phyloP scores from a whole-genome alignment of 495 filamentous ascomycete species.

The Penicillium argentinense region DNA sequence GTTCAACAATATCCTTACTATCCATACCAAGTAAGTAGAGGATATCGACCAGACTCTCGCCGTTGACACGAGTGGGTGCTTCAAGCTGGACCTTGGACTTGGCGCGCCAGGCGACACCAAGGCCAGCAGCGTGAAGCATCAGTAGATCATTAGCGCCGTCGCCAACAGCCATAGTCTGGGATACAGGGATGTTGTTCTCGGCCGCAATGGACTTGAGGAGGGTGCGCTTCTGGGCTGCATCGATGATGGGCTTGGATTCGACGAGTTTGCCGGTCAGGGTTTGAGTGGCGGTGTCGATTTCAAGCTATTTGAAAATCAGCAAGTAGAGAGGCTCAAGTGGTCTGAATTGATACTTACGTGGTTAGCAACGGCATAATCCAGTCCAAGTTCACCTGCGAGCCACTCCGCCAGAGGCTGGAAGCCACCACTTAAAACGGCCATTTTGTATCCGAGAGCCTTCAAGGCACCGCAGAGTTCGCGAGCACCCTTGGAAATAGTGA shows the following conservation, averaged over 20 bases:
- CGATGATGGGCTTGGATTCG: constrained; percentile 69
- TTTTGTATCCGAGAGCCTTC: constrained; percentile 74
- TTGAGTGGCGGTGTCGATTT: constrained; percentile 60
- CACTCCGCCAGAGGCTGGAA: constrained; percentile 87
- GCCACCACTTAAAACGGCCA: constrained; percentile 88
- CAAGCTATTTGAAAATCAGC: constrained; percentile 47
- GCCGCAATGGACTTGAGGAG: constrained; percentile 75
- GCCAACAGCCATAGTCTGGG: constrained; percentile 83
- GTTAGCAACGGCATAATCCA: constrained; percentile 88
- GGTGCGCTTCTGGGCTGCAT: constrained; percentile 74
- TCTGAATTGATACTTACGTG: constrained; percentile 45
- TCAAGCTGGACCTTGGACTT: constrained; percentile 89
- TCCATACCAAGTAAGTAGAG: constrained; percentile 81
- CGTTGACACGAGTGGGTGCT: constrained; percentile 79
- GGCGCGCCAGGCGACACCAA: constrained; percentile 92
- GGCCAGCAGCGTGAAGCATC: constrained; percentile 86
- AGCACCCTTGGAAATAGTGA: constrained; percentile 82
- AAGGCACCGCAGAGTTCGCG: constrained; percentile 68
- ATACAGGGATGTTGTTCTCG: constrained; percentile 65
- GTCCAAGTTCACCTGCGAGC: constrained; percentile 73
- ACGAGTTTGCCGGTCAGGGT: constrained; percentile 80
- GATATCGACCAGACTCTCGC: constrained; percentile 73
- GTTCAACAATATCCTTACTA: constrained; percentile 59
- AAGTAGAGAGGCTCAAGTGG: not conserved
- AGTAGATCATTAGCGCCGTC: constrained; percentile 94